phyloP scores from a whole-genome alignment of 2,329 filamentous ascomycete species.

The Elsinoe perseae region DNA sequence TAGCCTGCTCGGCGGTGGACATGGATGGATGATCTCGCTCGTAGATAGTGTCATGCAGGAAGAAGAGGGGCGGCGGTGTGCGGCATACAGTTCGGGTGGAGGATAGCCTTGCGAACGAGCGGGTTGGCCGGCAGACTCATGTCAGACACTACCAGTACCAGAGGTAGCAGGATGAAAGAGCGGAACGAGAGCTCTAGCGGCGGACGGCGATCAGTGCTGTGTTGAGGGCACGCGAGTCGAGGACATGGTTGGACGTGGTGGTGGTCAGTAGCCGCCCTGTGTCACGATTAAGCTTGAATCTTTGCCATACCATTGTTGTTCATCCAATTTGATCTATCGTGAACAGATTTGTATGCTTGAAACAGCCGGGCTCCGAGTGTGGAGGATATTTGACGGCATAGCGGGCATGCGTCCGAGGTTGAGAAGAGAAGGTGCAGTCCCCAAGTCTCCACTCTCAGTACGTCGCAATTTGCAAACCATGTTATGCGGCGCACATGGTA shows the following conservation, averaged over 20 bases:
- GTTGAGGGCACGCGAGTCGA: constrained; percentile 7
- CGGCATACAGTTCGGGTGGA: too few species aligned
- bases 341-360: neutral
- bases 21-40: neutral
- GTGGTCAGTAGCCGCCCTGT: neutral
- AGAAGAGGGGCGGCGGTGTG: neutral
- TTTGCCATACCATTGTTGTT: neutral
- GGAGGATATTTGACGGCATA: neutral
- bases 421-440: neutral
- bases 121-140: neutral
- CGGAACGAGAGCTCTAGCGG: neutral
- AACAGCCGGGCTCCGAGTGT: constrained; percentile 1
- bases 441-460: neutral
- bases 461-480: constrained; percentile 1
- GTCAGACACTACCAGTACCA: neutral
- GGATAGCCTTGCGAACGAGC: constrained; percentile 12
- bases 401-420: neutral
- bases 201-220: neutral
- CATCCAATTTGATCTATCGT: neutral
- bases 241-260: neutral
- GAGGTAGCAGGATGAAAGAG: neutral
- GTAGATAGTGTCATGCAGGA: constrained; percentile 2
- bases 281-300: neutral
- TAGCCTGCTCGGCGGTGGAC: neutral
- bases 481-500: neutral